Evolutionary conservation across 495 filamentous ascomycete genomes (phyloP).

Genomic region (Alectoria sarmentosa): DNA sequence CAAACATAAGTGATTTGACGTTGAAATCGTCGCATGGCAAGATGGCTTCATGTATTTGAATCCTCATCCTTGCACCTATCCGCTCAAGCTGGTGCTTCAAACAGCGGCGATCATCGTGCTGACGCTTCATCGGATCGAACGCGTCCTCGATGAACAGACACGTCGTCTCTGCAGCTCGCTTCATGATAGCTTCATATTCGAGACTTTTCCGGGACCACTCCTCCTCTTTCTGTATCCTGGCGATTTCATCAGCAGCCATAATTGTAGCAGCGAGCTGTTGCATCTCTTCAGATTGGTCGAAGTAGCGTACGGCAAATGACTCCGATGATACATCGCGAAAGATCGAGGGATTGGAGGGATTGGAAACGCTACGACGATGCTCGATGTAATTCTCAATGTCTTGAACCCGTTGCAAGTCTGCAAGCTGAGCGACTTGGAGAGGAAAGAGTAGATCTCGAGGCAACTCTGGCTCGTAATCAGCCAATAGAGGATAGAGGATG

Average conservation of each 20-base stretch:
- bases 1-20: constrained; percentile 36
- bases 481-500: constrained; percentile 34
- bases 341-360: constrained; percentile 31
- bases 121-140: constrained; percentile 5
- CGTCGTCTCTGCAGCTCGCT: constrained; percentile 28
- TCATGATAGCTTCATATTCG: constrained; percentile 35
- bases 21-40: constrained; percentile 33
- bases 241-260: constrained; percentile 22
- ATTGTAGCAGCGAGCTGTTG: constrained; percentile 32
- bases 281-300: constrained; percentile 32
- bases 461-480: constrained; percentile 46
- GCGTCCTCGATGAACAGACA: constrained; percentile 29
- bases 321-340: constrained; percentile 34
- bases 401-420: constrained; percentile 43
- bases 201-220: constrained; percentile 34
- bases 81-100: constrained; percentile 14
- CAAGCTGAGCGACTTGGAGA: constrained; percentile 36
- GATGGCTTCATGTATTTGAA: constrained; percentile 37
- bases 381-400: constrained; percentile 42
- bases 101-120: constrained; percentile 16
- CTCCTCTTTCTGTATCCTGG: constrained; percentile 31
- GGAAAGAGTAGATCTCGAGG: constrained; percentile 44
- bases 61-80: constrained; percentile 9
- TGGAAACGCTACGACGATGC: constrained; percentile 25
- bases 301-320: constrained; percentile 43